These are phyloP conservation scores for Rhazya stricta DNA, from an alignment of 257 asterid species.

Conservation along the genomic window DNA sequence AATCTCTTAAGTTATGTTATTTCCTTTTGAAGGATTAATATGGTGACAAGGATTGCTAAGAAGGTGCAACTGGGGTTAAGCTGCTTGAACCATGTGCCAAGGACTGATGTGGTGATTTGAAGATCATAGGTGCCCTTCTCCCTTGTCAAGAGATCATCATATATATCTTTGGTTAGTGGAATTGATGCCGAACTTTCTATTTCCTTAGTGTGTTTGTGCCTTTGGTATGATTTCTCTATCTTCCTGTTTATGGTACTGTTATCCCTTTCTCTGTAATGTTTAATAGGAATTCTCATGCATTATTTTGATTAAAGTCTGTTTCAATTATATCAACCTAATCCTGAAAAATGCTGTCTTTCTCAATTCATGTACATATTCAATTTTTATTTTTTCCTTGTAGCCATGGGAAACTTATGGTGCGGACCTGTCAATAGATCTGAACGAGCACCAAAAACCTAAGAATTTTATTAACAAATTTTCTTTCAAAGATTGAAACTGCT, in stretches of 20 bases:
- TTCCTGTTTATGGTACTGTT: background rate
- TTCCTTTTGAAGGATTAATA: too few species aligned
- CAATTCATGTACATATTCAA: background rate
- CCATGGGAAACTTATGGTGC: constrained; percentile 86
- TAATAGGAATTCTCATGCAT: background rate
- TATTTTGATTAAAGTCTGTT: background rate
- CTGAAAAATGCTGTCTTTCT: background rate
- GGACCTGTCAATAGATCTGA: constrained; percentile 62
- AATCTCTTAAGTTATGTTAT: too few species aligned
- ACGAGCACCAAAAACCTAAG: constrained; percentile 75
- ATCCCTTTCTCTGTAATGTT: background rate
- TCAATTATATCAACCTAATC: background rate
- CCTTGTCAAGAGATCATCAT: background rate
- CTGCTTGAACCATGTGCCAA: too few species aligned
- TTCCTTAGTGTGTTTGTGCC: background rate
- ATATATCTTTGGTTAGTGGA: background rate
- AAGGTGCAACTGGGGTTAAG: too few species aligned
- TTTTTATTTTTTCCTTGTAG: constrained; percentile 39
- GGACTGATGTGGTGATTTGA: too few species aligned
- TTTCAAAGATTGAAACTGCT: constrained; percentile 68
- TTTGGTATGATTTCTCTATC: background rate
- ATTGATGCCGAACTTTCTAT: background rate
- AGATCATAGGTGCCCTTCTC: background rate
- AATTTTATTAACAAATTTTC: constrained; percentile 66
- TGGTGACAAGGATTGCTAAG: too few species aligned